Percentiles rank a stretch among this genome's conserved stretches.
Evolutionary conservation across 139 green algal species (phyloP).

Genomic region (Coccomyxa sp.): DNA sequence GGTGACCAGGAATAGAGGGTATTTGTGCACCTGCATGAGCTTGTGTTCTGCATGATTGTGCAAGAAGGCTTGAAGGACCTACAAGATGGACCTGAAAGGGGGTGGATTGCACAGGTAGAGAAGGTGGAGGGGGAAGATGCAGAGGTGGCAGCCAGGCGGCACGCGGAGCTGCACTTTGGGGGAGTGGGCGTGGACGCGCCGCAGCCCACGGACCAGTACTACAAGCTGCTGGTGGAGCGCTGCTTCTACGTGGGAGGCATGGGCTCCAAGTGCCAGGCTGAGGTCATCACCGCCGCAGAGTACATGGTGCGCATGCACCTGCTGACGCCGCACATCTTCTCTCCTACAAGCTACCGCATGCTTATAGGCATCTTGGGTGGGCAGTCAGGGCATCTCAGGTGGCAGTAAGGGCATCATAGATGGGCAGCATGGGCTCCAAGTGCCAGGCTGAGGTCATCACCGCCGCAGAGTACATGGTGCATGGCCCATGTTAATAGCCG

Average conservation of each 20-base stretch:
- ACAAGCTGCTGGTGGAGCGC: slow-evolving; percentile 34
- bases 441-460: slow-evolving; percentile 21
- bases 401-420: too few relatives aligned
- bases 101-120: slow-evolving; percentile 17
- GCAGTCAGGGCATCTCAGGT: too few relatives aligned
- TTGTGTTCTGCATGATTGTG: too few relatives aligned
- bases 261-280: slow-evolving; percentile 15
- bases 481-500: too few relatives aligned
- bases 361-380: too few relatives aligned
- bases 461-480: slow-evolving; percentile 24
- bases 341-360: too few relatives aligned
- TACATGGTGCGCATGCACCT: slow-evolving; percentile 26
- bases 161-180: slow-evolving; percentile 26
- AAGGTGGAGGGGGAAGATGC: slow-evolving; percentile 15
- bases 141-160: slow-evolving; percentile 26
- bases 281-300: slow-evolving; percentile 22
- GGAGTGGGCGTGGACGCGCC: slow-evolving; percentile 41
- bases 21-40: neutral
- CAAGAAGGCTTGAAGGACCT: too few relatives aligned
- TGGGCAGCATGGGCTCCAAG: slow-evolving; percentile 35
- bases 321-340: too few relatives aligned
- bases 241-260: slow-evolving; percentile 59
- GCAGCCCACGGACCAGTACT: slow-evolving; percentile 37
- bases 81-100: too few relatives aligned
- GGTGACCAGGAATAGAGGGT: neutral